A percentile compares a stretch with the other conserved stretches of the same genome.
These are phyloP conservation scores for Penicillium simplicissimum DNA, from an alignment of 495 filamentous ascomycete genomes.

Conservation along the genomic window DNA sequence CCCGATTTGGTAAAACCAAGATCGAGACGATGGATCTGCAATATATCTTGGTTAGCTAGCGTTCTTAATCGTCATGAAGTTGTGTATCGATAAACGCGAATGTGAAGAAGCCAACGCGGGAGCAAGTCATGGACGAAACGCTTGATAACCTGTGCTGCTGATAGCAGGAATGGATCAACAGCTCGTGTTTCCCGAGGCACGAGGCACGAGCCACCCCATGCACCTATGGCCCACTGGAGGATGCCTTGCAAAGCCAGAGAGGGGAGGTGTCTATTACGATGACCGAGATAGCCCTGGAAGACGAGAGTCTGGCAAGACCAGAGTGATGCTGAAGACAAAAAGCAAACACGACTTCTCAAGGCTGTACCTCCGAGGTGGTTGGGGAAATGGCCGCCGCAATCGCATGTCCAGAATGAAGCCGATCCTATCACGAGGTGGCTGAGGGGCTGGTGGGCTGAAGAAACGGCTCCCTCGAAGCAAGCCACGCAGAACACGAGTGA, in stretches of 20 bases:
- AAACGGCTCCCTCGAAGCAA: neutral
- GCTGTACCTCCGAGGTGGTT: neutral
- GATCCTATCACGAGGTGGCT: neutral
- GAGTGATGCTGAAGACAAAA: neutral
- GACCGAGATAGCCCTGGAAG: neutral
- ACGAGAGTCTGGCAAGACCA: neutral
- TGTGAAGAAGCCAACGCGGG: neutral
- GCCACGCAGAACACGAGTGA: neutral
- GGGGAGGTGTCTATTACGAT: constrained; percentile 4
- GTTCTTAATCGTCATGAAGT: neutral
- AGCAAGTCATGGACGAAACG: neutral
- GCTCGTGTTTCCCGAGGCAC: neutral
- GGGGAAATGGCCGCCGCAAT: neutral
- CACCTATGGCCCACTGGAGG: neutral
- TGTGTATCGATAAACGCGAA: neutral
- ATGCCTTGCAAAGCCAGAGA: constrained; percentile 17
- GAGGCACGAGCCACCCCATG: neutral
- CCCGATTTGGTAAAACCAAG: constrained; percentile 16
- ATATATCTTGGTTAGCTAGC: constrained; percentile 11
- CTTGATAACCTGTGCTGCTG: neutral
- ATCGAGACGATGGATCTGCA: constrained; percentile 15
- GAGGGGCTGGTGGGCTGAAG: constrained; percentile 1
- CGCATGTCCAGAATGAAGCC: neutral
- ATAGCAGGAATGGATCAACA: neutral
- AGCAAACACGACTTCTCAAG: neutral